phyloP scores from a whole-genome alignment of 768 basidiomycete genomes.

The Leucocoprinus leucothites region DNA sequence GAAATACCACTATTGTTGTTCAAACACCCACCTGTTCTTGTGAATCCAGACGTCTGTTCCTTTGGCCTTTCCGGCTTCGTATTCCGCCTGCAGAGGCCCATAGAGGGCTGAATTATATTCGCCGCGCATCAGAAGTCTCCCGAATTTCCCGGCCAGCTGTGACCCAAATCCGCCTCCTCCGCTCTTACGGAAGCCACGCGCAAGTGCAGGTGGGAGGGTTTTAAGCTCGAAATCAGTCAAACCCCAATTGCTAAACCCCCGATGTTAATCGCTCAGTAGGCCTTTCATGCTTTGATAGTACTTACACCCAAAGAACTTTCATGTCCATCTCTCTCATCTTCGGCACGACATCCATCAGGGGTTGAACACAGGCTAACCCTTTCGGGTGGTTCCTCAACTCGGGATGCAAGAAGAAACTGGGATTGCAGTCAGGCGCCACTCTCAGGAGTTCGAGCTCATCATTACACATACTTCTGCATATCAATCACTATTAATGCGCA shows the following conservation, averaged over 20 bases:
- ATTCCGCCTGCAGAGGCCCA: constrained; percentile 57
- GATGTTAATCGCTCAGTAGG: background rate
- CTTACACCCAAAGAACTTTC: constrained; percentile 66
- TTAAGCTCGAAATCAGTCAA: constrained; percentile 60
- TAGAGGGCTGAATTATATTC: constrained; percentile 59
- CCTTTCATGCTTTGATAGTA: background rate
- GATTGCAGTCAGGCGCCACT: background rate
- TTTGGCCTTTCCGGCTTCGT: constrained; percentile 43
- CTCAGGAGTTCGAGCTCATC: background rate
- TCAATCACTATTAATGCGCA: constrained; percentile 64
- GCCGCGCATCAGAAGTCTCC: constrained; percentile 56
- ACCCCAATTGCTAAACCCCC: constrained; percentile 57
- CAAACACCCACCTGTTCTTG: constrained; percentile 52
- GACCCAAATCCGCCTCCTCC: constrained; percentile 52
- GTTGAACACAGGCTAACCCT: constrained; percentile 56
- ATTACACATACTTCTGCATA: constrained; percentile 62
- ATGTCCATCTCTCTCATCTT: constrained; percentile 44
- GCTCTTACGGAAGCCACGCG: constrained; percentile 51
- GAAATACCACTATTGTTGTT: background rate
- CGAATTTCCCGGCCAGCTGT: constrained; percentile 49
- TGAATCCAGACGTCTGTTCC: constrained; percentile 73
- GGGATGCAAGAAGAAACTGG: constrained; percentile 64
- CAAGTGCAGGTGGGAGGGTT: constrained; percentile 58
- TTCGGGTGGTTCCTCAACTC: constrained; percentile 51
- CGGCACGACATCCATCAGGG: constrained; percentile 46